A percentile compares a stretch with the other conserved stretches of the same genome.
phyloP scores from a whole-genome alignment of 2,329 filamentous ascomycete genomes.

The Tolypocladium ophioglossoides region DNA sequence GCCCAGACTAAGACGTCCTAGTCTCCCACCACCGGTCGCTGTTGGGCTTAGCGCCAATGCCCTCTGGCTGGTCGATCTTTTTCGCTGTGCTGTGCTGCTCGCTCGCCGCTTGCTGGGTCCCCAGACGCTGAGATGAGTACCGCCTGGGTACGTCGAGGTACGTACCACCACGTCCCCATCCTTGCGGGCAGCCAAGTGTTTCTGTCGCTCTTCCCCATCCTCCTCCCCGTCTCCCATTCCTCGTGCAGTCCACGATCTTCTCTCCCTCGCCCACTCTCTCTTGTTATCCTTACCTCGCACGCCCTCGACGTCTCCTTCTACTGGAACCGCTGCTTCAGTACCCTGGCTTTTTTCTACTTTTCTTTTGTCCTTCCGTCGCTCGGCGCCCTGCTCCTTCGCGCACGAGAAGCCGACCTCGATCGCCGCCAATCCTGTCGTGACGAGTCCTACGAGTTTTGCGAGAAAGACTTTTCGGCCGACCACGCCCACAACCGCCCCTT shows the following conservation, averaged over 20 bases:
- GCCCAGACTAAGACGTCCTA: conserved; percentile 20
- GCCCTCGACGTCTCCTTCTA: conserved; percentile 8
- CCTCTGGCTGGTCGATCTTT: conserved; percentile 2
- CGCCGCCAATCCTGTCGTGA: conserved; percentile 10
- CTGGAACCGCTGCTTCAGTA: background rate
- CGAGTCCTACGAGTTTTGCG: conserved; percentile 20
- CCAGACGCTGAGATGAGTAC: conserved; percentile 1
- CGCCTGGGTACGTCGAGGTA: conserved; percentile 3
- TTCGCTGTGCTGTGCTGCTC: background rate
- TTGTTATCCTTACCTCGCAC: conserved; percentile 8
- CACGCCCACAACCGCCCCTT: conserved; percentile 11
- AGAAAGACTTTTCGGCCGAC: conserved; percentile 16
- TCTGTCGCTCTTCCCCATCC: conserved; percentile 26
- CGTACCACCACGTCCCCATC: conserved; percentile 9
- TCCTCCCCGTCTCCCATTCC: conserved; percentile 22
- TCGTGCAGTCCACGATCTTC: conserved; percentile 22
- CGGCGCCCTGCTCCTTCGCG: conserved; percentile 11
- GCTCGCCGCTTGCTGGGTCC: background rate
- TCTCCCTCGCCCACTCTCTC: conserved; percentile 8
- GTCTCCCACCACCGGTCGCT: conserved; percentile 21
- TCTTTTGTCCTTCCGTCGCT: conserved; percentile 3
- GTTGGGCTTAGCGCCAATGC: conserved; percentile 24
- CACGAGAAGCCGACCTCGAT: conserved; percentile 13
- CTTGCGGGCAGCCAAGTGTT: conserved; percentile 13
- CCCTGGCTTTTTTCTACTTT: conserved; percentile 6